Conservation (phyloP, 139 green algal genomes). For the Eudorina sp. region DNA sequence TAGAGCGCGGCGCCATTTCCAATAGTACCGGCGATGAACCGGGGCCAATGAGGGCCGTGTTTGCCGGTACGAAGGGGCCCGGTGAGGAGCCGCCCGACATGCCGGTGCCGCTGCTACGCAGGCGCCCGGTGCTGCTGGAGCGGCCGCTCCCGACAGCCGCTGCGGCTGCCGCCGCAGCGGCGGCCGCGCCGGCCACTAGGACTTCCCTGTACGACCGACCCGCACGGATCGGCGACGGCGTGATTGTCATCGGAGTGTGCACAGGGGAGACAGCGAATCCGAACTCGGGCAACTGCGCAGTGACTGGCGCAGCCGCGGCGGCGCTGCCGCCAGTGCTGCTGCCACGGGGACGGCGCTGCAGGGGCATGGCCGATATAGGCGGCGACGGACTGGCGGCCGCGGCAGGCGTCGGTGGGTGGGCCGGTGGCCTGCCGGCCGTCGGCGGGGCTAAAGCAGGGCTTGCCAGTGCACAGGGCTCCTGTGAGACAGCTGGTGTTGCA, state of each 20-base stretch:
- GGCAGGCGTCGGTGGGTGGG: neutral
- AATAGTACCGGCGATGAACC: neutral
- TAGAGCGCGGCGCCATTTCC: conserved; percentile 20
- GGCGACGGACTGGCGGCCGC: neutral
- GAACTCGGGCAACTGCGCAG: neutral
- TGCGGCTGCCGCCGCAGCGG: neutral
- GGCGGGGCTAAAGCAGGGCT: neutral
- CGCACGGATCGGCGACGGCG: neutral
- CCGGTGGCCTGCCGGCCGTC: neutral
- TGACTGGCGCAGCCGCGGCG: neutral
- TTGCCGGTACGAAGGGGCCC: conserved; percentile 28
- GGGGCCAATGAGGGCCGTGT: conserved; percentile 18
- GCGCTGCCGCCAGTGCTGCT: neutral
- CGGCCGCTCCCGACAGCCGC: neutral
- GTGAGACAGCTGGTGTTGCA: too few relatives aligned
- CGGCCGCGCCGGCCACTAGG: neutral
- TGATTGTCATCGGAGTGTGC: neutral
- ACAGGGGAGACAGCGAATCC: neutral
- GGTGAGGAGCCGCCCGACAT: neutral
- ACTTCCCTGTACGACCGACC: conserved; percentile 15
- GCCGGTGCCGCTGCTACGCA: neutral
- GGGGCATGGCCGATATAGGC: neutral
- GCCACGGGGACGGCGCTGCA: neutral
- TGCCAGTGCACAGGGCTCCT: neutral
- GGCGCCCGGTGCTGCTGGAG: neutral